Evolutionary conservation across 2,329 filamentous ascomycete genomes (phyloP), one percentile per base, ranked within the genome.

Genomic region (Tolypocladium ovalisporum): DNA sequence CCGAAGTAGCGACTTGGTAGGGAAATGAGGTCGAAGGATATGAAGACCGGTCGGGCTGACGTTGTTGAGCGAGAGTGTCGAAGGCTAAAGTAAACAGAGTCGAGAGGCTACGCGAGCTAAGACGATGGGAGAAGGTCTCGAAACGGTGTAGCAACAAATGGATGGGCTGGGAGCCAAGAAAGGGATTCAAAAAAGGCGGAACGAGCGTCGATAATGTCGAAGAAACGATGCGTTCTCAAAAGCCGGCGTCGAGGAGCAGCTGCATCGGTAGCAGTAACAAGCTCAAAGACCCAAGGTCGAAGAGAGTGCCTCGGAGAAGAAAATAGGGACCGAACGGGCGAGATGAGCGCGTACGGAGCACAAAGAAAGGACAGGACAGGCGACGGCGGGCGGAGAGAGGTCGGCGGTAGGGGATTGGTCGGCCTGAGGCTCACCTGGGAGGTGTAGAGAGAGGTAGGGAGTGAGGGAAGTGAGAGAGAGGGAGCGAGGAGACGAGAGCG

Each of bases 121-220:
- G 27, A 27, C 47, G 27, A 4, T 12, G 47, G 27, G 44, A 29
- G 44, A 32, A 27, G 7, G n/a, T 15, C 27, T 51, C 47, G 47
- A 51, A 10, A 51, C 17, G 47, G 29, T n/a, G 47, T 19, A n/a
- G 27, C 27, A 19, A 29, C 44, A 27, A 24, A 15, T 9, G 24
- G 13, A 24, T 19, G 29, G 47, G 29, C 47, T 29, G 27, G 27
- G 47, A 62, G 64, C 53, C 52, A 67, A 65, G 59, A 65, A 61
- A 63, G 69, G 67, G 63, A 69, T 68, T 67, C 66, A 66, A 64
- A 68, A 68, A 58, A 64, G 58, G 59, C 57, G 60, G 64, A 71
- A 70, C 62, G 68, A 70, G 63, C 58, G 69, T 69, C 64, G 64
- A 65, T 64, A 60, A 61, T 42, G 47, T 52, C 37, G 63, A 65